Conservation (phyloP, 192 early-diverging fungal species). For the Backusella circina region DNA sequence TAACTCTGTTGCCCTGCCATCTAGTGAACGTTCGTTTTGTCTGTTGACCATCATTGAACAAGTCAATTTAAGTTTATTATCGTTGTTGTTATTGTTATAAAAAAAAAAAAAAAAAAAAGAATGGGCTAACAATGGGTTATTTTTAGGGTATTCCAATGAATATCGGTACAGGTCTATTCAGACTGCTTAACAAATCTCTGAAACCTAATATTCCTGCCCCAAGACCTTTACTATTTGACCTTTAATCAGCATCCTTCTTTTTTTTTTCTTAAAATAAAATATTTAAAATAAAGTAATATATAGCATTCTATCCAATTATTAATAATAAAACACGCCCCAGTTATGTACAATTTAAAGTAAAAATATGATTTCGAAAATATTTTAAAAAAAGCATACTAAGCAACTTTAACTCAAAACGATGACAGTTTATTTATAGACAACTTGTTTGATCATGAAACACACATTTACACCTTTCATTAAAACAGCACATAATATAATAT, state of each 20-base stretch:
- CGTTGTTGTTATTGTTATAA: not conserved
- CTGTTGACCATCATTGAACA: conserved; percentile 9
- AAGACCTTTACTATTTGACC: conserved; percentile 55
- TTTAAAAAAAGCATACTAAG: too few species aligned
- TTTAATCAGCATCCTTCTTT: not conserved
- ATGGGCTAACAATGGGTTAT: too few species aligned
- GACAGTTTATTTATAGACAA: not conserved
- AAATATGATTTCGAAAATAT: too few species aligned
- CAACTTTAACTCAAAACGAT: too few species aligned
- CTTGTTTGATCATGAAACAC: not conserved
- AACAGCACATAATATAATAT: too few species aligned
- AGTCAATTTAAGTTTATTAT: too few species aligned
- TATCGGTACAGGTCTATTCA: conserved; percentile 96
- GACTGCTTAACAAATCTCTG: conserved; percentile 61
- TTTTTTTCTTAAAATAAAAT: too few species aligned
- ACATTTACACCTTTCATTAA: not conserved
- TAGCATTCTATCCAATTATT: not conserved
- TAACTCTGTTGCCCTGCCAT: conserved; percentile 28
- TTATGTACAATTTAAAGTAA: too few species aligned
- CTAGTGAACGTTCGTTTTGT: conserved; percentile 11
- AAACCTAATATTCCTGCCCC: conserved; percentile 52
- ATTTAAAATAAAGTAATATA: not conserved
- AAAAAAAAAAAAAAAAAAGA: not conserved
- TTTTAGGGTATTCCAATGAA: conserved; percentile 85
- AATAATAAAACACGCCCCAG: not conserved